These are phyloP conservation scores for Porpolomopsis calyptriformis DNA, from an alignment of 768 basidiomycete genomes.

Conservation along the genomic window DNA sequence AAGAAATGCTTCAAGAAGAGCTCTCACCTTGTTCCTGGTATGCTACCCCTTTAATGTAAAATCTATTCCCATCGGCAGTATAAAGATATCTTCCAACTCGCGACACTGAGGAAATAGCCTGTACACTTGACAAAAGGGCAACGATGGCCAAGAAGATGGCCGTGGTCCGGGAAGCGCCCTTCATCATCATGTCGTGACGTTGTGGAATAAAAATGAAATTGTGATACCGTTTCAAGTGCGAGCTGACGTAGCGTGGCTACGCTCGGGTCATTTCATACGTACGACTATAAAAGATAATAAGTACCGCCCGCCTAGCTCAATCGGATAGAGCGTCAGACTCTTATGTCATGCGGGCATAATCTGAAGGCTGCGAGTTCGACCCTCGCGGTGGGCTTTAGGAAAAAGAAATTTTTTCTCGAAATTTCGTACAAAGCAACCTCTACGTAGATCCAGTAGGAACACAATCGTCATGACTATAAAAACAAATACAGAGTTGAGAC, in stretches of 20 bases:
- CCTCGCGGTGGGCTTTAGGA: constrained; percentile 62
- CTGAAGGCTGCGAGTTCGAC: constrained; percentile 83
- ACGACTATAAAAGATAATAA: too few relatives aligned
- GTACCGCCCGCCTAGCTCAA: constrained; percentile 56
- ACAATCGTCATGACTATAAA: too few relatives aligned
- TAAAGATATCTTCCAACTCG: constrained; percentile 76
- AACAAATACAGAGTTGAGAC: neutral
- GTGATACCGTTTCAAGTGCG: neutral
- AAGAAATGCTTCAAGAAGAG: neutral
- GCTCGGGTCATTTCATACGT: too few relatives aligned
- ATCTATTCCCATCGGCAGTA: constrained; percentile 59
- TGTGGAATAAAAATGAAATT: neutral
- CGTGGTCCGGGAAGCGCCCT: neutral
- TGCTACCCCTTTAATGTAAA: constrained; percentile 82
- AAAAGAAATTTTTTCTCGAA: neutral
- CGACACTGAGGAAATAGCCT: constrained; percentile 60
- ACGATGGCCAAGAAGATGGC: constrained; percentile 26
- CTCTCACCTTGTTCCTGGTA: constrained; percentile 70
- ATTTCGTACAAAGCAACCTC: neutral
- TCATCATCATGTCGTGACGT: neutral
- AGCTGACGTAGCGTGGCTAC: too few relatives aligned
- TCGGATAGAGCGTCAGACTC: constrained; percentile 59
- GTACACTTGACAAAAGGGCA: constrained; percentile 36
- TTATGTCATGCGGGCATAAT: constrained; percentile 21
- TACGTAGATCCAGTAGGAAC: too few relatives aligned